Evolutionary conservation across 1,139 yeast species (phyloP).

Genomic region (Blastobotrys arbuscula): DNA sequence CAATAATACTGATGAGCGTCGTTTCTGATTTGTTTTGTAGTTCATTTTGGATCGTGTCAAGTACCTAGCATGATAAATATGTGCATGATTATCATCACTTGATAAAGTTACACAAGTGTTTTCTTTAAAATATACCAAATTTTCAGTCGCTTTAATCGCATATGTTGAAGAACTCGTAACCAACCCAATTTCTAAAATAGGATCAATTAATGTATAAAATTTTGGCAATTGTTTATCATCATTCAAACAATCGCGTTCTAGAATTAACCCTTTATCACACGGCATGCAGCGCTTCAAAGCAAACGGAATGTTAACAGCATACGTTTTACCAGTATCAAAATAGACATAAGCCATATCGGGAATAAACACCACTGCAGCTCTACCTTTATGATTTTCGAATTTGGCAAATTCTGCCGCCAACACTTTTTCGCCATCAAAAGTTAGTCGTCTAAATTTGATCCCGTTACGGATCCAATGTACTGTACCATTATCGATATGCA

Average conservation of each 20-base stretch:
- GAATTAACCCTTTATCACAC: slow-evolving; percentile 57
- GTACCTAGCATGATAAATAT: slow-evolving; percentile 26
- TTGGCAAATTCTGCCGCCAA: slow-evolving; percentile 47
- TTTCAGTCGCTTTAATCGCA: slow-evolving; percentile 55
- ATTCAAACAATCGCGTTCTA: slow-evolving; percentile 43
- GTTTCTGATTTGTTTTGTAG: slow-evolving; percentile 16
- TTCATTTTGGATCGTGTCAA: slow-evolving; percentile 18
- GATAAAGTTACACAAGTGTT: slow-evolving; percentile 27
- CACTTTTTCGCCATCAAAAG: slow-evolving; percentile 44
- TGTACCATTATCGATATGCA: slow-evolving; percentile 25
- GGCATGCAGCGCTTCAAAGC: slow-evolving; percentile 50
- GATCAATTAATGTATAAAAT: slow-evolving; percentile 62
- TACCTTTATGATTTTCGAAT: slow-evolving; percentile 27
- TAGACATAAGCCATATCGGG: slow-evolving; percentile 43
- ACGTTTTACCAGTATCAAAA: slow-evolving; percentile 51
- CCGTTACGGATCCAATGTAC: slow-evolving; percentile 49
- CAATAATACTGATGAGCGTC: slow-evolving; percentile 20
- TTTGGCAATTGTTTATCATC: slow-evolving; percentile 30
- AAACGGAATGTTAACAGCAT: slow-evolving; percentile 61
- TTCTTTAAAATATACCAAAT: slow-evolving; percentile 34
- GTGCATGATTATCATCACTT: slow-evolving; percentile 19
- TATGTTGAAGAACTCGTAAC: slow-evolving; percentile 68
- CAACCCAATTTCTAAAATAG: slow-evolving; percentile 60
- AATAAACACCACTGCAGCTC: slow-evolving; percentile 26
- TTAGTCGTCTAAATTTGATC: slow-evolving; percentile 43